Base-by-base conservation (phyloP, 208 protist genomes). In the Trichomonas vaginalis region DNA sequence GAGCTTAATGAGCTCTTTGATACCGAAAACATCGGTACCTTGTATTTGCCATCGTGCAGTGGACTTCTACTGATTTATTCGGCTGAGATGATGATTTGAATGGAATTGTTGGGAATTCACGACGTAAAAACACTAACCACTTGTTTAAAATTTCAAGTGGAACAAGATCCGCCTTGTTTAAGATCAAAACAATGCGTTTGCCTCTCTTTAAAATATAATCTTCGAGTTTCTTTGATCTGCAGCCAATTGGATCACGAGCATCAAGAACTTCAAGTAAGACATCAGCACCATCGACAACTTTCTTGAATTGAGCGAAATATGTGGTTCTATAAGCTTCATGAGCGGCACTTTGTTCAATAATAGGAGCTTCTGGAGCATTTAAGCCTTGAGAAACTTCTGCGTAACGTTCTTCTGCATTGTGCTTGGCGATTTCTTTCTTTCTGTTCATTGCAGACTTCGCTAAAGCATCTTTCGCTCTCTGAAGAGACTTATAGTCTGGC, bases 141-240 rank as follows among this genome's bases (percentile, higher is more conserved):
- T 95, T 37, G 70, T 95, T 87, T 12, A 49, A 51, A 10, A 97
- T 95, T 37, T 97, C 96, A 32, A 49, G n/a, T 32, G 96, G 96
- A 61, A 97, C 96, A 62, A 97, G 82, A 97, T 97, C 96, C 2
- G 80, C 87, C 47, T 97, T 97, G 87, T 97, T 97, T 37, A 97
- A 61, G 9, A 97, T 35, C 37, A 97, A 48, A 45, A 97, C 87
- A 70, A 97, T 95, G 1, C 88, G 49, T 62, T 97, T 97, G 9
- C 46, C 56, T 79, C 87, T n/a, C 17, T 48, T 79, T 0, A 95
- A 12, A 39, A 96, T 96, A n/a, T 49, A 56, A 56, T 83, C 51
- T 86, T 96, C 96, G 8, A 96, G 40, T 42, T 96, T 95, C 27
- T 49, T 80, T 8, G 47, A 90, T 39, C 96, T 46, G 79, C 96